phyloP scores from a whole-genome alignment of 2,329 filamentous ascomycete genomes.

The Myriosclerotinia scirpicola region DNA sequence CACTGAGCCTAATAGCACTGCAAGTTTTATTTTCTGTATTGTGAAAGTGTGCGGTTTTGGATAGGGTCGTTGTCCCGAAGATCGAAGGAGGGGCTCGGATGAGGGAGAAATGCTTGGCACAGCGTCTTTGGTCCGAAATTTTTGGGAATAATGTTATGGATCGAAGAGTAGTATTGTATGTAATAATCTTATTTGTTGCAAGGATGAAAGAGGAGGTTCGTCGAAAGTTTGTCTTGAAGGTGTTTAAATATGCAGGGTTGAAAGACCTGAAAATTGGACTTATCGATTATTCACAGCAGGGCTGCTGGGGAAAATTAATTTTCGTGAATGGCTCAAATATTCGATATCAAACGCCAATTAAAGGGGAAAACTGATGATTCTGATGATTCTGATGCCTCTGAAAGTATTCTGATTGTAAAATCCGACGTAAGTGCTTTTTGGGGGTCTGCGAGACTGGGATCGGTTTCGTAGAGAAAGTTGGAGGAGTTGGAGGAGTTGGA shows the following conservation, averaged over 20 bases:
- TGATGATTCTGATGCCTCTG: background rate
- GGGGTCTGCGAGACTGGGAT: background rate
- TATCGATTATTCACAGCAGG: conserved; percentile 3
- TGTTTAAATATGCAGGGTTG: background rate
- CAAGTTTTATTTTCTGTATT: background rate
- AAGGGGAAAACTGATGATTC: background rate
- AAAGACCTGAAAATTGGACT: background rate
- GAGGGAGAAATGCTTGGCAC: background rate
- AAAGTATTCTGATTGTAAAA: background rate
- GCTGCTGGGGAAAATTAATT: background rate
- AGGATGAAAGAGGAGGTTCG: background rate
- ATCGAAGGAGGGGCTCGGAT: background rate
- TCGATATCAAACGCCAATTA: background rate
- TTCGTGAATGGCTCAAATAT: background rate
- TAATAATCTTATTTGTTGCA: background rate
- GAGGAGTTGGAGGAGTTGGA: background rate
- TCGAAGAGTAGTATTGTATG: background rate
- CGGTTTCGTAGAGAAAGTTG: too few relatives aligned
- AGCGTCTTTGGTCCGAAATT: background rate
- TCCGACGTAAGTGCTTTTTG: background rate
- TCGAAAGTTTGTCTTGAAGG: background rate
- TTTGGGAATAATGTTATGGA: background rate
- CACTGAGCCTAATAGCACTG: too few relatives aligned
- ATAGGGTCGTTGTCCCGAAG: background rate
- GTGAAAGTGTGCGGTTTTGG: background rate